Percentiles rank a stretch among this genome's conserved stretches.
These are phyloP conservation scores for Aspergillus phoenicis DNA, from an alignment of 2,329 filamentous ascomycete genomes.

Conservation along the genomic window DNA sequence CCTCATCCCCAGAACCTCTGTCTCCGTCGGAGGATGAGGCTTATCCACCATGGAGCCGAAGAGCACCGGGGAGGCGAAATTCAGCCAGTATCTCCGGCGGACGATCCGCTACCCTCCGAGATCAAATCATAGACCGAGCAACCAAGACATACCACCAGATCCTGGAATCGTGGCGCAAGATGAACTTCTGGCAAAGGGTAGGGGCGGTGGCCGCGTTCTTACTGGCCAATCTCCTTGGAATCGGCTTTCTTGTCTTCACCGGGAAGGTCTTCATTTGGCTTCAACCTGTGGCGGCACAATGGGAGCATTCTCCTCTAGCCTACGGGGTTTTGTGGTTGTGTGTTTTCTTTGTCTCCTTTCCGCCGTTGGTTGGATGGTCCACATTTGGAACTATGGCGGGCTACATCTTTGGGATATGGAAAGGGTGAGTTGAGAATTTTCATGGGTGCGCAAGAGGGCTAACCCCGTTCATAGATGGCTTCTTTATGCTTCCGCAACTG, in stretches of 20 bases:
- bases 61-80: slow-evolving; percentile 45
- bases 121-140: slow-evolving; percentile 42
- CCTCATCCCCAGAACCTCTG: slow-evolving; percentile 46
- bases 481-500: slow-evolving; percentile 75
- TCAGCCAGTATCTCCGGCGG: slow-evolving; percentile 39
- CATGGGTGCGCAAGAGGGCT: slow-evolving; percentile 13
- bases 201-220: slow-evolving; percentile 58
- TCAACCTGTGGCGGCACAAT: slow-evolving; percentile 71
- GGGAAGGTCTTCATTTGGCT: slow-evolving; percentile 77
- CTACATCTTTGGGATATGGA: slow-evolving; percentile 71
- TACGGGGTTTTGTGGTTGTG: slow-evolving; percentile 74
- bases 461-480: slow-evolving; percentile 66
- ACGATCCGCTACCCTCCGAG: slow-evolving; percentile 37
- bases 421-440: slow-evolving; percentile 59
- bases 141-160: slow-evolving; percentile 38
- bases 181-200: slow-evolving; percentile 61
- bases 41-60: slow-evolving; percentile 57
- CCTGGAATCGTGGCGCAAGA: slow-evolving; percentile 38
- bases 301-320: slow-evolving; percentile 72
- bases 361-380: slow-evolving; percentile 84
- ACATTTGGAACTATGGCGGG: slow-evolving; percentile 71
- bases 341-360: slow-evolving; percentile 78
- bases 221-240: slow-evolving; percentile 55
- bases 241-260: slow-evolving; percentile 76
- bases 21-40: slow-evolving; percentile 49